phyloP scores from a whole-genome alignment of 2,329 filamentous ascomycete species.

The Colletotrichum sp. region DNA sequence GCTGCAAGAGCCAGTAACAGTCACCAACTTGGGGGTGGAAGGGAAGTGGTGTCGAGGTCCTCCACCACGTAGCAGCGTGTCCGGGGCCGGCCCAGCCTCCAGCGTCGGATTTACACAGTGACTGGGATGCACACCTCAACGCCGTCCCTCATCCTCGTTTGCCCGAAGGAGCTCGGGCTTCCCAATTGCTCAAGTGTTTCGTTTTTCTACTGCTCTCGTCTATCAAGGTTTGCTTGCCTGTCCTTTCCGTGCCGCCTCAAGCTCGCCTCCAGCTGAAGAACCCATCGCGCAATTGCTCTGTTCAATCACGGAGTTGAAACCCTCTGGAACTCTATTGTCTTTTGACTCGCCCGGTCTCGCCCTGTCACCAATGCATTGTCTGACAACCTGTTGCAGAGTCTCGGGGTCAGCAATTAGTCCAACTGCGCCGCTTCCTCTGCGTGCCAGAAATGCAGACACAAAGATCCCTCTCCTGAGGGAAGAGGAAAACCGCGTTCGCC shows the following conservation, averaged over 20 bases:
- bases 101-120: slow-evolving; percentile 7
- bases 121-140: background rate
- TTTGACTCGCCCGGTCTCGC: background rate
- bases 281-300: background rate
- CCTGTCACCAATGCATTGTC: background rate
- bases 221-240: background rate
- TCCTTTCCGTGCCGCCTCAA: background rate
- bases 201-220: background rate
- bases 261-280: background rate
- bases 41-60: background rate
- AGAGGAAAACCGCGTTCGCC: background rate
- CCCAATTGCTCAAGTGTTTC: background rate
- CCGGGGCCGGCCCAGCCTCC: background rate
- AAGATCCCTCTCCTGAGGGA: background rate
- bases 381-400: background rate
- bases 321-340: background rate
- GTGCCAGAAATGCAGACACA: background rate
- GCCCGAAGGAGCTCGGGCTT: background rate
- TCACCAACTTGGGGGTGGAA: background rate
- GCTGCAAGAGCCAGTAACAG: background rate
- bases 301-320: slow-evolving; percentile 8
- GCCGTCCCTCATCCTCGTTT: background rate
- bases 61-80: background rate
- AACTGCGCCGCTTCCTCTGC: background rate
- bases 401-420: background rate